These are phyloP conservation scores for Delonix regia DNA, from an alignment of 306 rosid genomes.

Conservation along the genomic window DNA sequence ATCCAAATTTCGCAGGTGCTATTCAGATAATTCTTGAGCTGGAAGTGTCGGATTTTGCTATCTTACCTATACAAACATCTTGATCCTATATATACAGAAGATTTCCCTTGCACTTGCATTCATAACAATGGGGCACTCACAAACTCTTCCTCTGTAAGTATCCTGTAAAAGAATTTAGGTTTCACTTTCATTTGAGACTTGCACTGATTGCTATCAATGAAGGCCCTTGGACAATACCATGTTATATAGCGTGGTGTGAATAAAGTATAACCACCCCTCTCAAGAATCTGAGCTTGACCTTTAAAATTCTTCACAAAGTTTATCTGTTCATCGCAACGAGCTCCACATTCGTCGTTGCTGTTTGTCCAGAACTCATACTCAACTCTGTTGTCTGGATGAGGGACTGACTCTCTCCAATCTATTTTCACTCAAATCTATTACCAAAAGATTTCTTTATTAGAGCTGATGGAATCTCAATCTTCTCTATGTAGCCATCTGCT, in stretches of 20 bases:
- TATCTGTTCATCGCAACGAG: constrained; percentile 93
- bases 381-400: constrained; percentile 84
- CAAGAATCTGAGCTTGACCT: constrained; percentile 98
- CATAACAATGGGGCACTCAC: constrained; percentile 84
- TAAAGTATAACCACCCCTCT: constrained; percentile 76
- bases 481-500: constrained; percentile 76
- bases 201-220: constrained; percentile 66
- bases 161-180: constrained; percentile 57
- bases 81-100: constrained; percentile 54
- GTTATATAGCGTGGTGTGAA: constrained; percentile 94
- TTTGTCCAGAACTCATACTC: constrained; percentile 98
- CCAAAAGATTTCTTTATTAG: constrained; percentile 76
- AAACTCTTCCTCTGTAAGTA: constrained; percentile 94
- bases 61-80: constrained; percentile 56
- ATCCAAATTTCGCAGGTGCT: too few species aligned
- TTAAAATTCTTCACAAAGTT: constrained; percentile 75
- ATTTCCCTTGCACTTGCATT: constrained; percentile 59
- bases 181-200: constrained; percentile 56
- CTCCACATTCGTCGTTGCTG: constrained; percentile 94
- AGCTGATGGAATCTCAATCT: constrained; percentile 75
- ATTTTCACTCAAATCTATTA: constrained; percentile 57
- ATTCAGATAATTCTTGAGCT: too few species aligned
- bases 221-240: constrained; percentile 86
- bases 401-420: constrained; percentile 92
- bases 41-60: not conserved